These are phyloP conservation scores for Spatholobus suberectus DNA, from an alignment of 306 rosid species.

Conservation along the genomic window DNA sequence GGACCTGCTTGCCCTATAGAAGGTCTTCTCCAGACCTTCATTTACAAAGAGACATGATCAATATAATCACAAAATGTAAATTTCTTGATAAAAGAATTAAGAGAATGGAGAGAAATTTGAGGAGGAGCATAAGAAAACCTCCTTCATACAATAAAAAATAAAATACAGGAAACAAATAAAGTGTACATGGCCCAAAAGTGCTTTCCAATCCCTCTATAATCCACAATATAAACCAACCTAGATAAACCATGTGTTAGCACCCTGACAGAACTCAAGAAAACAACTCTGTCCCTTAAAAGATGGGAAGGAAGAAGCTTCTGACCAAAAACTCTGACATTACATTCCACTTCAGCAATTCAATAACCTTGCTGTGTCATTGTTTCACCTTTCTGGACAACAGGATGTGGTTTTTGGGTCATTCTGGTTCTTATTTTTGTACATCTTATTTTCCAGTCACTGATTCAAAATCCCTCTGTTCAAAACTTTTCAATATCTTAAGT, in stretches of 20 bases:
- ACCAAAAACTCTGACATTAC: not conserved
- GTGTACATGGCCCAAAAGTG: not conserved
- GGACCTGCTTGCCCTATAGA: constrained; percentile 79
- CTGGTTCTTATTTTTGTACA: not conserved
- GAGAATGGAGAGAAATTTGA: not conserved
- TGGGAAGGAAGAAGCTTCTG: not conserved
- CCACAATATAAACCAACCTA: not conserved
- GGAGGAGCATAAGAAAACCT: not conserved
- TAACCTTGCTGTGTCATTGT: not conserved
- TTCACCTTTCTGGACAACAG: not conserved
- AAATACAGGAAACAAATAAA: not conserved
- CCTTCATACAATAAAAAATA: not conserved
- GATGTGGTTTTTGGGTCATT: not conserved
- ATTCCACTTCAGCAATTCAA: not conserved
- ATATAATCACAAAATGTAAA: constrained; percentile 15
- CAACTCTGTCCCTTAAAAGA: not conserved
- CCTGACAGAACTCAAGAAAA: not conserved
- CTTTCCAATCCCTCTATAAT: not conserved
- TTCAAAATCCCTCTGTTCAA: not conserved
- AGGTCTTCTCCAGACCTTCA: constrained; percentile 91
- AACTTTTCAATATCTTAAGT: constrained; percentile 5
- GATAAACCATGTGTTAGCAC: not conserved
- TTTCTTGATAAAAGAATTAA: not conserved
- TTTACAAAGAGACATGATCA: constrained; percentile 30
- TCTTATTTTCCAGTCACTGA: not conserved